Conservation (phyloP, 257 asterid species). For the Primulina eburnea region DNA sequence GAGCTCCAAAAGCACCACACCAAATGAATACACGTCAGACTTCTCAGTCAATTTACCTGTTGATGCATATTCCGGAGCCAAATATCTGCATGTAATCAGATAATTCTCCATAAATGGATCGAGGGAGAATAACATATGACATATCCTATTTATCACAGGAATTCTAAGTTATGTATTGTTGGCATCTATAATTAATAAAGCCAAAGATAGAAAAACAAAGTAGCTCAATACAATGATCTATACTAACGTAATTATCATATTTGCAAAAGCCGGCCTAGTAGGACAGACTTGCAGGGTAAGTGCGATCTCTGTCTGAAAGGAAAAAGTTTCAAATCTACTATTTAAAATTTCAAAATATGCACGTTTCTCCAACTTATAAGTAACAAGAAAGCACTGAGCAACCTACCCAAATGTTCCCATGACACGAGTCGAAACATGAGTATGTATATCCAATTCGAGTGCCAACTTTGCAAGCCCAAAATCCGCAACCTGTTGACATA, state of each 20-base stretch:
- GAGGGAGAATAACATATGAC: conserved; percentile 14
- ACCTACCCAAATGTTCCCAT: conserved; percentile 95
- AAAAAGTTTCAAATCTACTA: no score
- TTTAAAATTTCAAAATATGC: not conserved
- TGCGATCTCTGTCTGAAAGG: not conserved
- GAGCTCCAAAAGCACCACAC: conserved; percentile 86
- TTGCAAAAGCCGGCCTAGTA: not conserved
- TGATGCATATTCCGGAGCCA: conserved; percentile 92
- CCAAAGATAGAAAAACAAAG: not conserved
- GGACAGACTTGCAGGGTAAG: not conserved
- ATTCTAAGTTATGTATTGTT: no score
- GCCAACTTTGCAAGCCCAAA: conserved; percentile 92
- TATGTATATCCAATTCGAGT: conserved; percentile 56
- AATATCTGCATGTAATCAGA: conserved; percentile 55
- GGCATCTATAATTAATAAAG: no score
- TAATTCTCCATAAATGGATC: conserved; percentile 18
- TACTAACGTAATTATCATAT: not conserved
- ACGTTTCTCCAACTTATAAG: not conserved
- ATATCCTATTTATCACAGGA: no score
- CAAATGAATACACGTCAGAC: conserved; percentile 80
- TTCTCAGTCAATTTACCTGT: conserved; percentile 84
- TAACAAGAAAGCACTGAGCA: not conserved
- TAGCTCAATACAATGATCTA: not conserved
- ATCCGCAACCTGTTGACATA: conserved; percentile 69
- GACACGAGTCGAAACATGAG: conserved; percentile 86